phyloP scores from a whole-genome alignment of 768 basidiomycete genomes.

The Cystoderma amianthinum region DNA sequence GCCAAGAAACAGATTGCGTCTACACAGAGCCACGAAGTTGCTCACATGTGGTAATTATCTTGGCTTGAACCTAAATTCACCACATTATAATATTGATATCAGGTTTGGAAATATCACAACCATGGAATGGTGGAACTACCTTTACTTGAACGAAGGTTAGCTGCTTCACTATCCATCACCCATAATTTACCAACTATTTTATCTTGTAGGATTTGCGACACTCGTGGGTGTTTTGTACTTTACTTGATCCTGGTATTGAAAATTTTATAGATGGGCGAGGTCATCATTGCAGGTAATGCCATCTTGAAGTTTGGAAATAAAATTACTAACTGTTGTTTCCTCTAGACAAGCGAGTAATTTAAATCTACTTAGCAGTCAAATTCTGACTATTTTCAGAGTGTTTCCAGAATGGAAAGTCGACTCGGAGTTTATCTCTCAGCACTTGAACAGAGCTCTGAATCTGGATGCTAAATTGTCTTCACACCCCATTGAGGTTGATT shows the following conservation, averaged over 20 bases:
- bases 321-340: no score
- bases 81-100: background rate
- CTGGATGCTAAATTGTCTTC: slow-evolving; percentile 84
- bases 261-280: no score
- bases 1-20: slow-evolving; percentile 77
- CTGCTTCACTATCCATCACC: slow-evolving; percentile 1
- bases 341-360: no score
- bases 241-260: no score
- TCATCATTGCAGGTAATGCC: no score
- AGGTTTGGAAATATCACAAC: slow-evolving; percentile 93
- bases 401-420: slow-evolving; percentile 86
- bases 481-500: slow-evolving; percentile 93
- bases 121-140: slow-evolving; percentile 89
- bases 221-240: slow-evolving; percentile 61
- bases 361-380: no score
- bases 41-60: slow-evolving; percentile 63
- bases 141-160: slow-evolving; percentile 81
- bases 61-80: background rate
- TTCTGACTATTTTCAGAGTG: slow-evolving; percentile 44
- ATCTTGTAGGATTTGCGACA: slow-evolving; percentile 79
- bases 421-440: slow-evolving; percentile 72
- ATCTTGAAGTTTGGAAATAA: no score
- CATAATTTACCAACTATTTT: slow-evolving; percentile 4
- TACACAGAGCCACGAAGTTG: slow-evolving; percentile 82
- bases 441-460: slow-evolving; percentile 68